Base-by-base conservation (phyloP, 1,284 basidiomycete species). In the Puccinia horiana region DNA sequence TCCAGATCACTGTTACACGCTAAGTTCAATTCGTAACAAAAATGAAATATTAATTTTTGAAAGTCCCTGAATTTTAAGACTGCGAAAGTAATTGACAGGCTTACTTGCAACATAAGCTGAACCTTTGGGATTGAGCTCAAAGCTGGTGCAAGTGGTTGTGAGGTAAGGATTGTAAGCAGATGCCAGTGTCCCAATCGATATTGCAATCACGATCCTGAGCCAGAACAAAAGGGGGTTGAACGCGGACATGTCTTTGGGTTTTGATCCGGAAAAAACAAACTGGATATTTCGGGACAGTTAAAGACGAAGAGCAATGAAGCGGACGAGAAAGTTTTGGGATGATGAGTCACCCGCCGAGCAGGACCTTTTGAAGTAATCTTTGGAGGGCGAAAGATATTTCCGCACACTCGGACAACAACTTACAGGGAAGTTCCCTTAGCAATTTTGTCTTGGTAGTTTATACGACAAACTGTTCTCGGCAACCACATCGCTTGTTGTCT, bases 371-470 rank as follows among this genome's bases (percentile, higher is more conserved):
- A n/a, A n/a, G n/a, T n/a, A n/a, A n/a, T n/a, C n/a, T n/a, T n/a
- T n/a, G n/a, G n/a, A n/a, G n/a, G n/a, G n/a, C n/a, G n/a, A n/a
- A n/a, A n/a, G n/a, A n/a, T n/a, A n/a, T n/a, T n/a, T n/a, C n/a
- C n/a, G n/a, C n/a, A n/a, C n/a, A n/a, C n/a, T n/a, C n/a, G n/a
- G n/a, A n/a, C n/a, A n/a, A n/a, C n/a, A n/a, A n/a, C n/a, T n/a
- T n/a, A n/a, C n/a, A n/a, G n/a, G 49, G 37, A n/a, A 67, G 37
- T 67, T 32, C 63, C 63, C 63, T 42, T 67, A n/a, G 63, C n/a
- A n/a, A 67, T 67, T 42, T 42, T 42, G 32, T n/a, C 18, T 18
- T 61, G 29, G 26, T 32, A 9, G 12, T 12, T 18, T 61, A 18
- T 5, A 6, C 8, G 29, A 8, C 18, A 54, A 32, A 8, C 32